Percentiles rank a stretch among this genome's conserved stretches.
Evolutionary conservation across 2,329 filamentous ascomycete genomes (phyloP).

Genomic region (Trichoderma citrinoviride): DNA sequence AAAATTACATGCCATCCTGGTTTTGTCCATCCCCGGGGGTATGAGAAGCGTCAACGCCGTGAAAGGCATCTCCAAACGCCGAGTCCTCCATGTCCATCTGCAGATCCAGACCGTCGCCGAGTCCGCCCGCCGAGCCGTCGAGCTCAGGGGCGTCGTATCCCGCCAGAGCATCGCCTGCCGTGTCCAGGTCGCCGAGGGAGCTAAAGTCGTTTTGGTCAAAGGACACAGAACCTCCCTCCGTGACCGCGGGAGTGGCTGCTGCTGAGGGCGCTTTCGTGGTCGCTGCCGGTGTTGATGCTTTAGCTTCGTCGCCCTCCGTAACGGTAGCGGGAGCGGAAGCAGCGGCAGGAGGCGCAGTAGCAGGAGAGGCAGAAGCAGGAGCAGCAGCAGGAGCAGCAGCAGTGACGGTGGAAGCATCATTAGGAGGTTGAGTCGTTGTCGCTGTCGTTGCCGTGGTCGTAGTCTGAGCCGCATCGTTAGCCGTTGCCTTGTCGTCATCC

Average conservation of each 20-base stretch:
- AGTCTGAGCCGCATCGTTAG: conserved; percentile 25
- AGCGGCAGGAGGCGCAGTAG: conserved; percentile 5
- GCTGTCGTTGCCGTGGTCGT: too few species aligned
- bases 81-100: conserved; percentile 73
- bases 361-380: neutral
- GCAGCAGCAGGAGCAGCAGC: conserved; percentile 1
- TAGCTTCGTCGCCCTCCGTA: conserved; percentile 25
- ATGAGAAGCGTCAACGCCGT: conserved; percentile 51
- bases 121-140: conserved; percentile 43
- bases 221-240: conserved; percentile 43
- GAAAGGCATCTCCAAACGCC: conserved; percentile 81
- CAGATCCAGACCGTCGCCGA: conserved; percentile 57
- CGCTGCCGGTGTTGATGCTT: conserved; percentile 21
- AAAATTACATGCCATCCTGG: conserved; percentile 35
- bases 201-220: conserved; percentile 61
- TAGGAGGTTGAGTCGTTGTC: neutral
- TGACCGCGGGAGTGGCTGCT: conserved; percentile 44
- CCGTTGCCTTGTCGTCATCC: conserved; percentile 48
- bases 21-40: conserved; percentile 38
- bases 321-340: conserved; percentile 9
- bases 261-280: conserved; percentile 42
- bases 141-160: conserved; percentile 61
- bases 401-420: conserved; percentile 13
- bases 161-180: conserved; percentile 68
- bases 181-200: conserved; percentile 64